These are phyloP conservation scores for Croton setiger DNA, from an alignment of 441 rosid species.

Conservation along the genomic window DNA sequence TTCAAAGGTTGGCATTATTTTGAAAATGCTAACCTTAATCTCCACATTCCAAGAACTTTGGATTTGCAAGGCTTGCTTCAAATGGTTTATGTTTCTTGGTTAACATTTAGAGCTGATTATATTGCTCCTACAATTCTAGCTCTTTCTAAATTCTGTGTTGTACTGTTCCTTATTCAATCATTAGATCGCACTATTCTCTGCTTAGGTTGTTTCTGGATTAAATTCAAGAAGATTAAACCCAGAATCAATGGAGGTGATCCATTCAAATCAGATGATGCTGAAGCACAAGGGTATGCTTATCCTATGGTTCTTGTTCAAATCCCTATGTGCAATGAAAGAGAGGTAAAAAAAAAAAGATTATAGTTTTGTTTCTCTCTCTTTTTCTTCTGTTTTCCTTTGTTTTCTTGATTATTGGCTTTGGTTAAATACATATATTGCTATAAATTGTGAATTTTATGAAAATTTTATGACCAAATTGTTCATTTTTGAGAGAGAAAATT, in stretches of 20 bases:
- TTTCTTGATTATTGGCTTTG: not conserved
- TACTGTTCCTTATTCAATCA: slow-evolving; percentile 76
- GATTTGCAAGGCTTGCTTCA: slow-evolving; percentile 58
- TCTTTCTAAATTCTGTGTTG: slow-evolving; percentile 69
- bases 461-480: not conserved
- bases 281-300: slow-evolving; percentile 45
- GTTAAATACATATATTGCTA: not conserved
- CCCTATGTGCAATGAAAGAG: slow-evolving; percentile 94
- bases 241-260: slow-evolving; percentile 55
- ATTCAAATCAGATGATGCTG: slow-evolving; percentile 54
- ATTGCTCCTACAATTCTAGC: slow-evolving; percentile 64
- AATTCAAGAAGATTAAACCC: slow-evolving; percentile 74
- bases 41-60: slow-evolving; percentile 47
- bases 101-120: slow-evolving; percentile 58
- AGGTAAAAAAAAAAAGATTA: slow-evolving; percentile 43
- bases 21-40: slow-evolving; percentile 39
- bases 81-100: slow-evolving; percentile 65
- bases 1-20: slow-evolving; percentile 81
- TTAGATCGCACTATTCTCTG: slow-evolving; percentile 72
- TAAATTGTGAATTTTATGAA: not conserved
- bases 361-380: not conserved
- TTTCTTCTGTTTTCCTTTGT: slow-evolving; percentile 18
- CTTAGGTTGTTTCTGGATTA: slow-evolving; percentile 91
- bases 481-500: slow-evolving; percentile 1
- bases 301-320: slow-evolving; percentile 99